A percentile compares a stretch with the other conserved stretches of the same genome.
These are phyloP conservation scores for Albifimbria verrucaria DNA, from an alignment of 2,329 filamentous ascomycete species.

Conservation along the genomic window DNA sequence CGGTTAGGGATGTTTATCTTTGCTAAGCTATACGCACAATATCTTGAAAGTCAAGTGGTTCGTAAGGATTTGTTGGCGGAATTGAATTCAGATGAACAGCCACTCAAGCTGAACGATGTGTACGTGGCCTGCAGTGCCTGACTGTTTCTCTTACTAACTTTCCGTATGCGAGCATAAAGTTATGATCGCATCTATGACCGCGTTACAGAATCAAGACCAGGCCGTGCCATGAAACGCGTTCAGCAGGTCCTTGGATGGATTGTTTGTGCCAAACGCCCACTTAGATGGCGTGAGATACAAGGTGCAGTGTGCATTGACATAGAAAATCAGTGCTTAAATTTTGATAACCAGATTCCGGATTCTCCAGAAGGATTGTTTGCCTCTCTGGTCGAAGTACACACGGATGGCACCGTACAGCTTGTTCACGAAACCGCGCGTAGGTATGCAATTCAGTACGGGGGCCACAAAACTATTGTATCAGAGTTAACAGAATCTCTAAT, in stretches of 20 bases:
- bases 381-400: slow-evolving; percentile 8
- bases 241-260: slow-evolving; percentile 8
- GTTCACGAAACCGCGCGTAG: slow-evolving; percentile 8
- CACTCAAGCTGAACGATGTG: neutral
- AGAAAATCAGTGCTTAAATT: slow-evolving; percentile 3
- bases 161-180: neutral
- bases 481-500: neutral
- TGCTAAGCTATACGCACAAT: slow-evolving; percentile 3
- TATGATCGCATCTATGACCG: slow-evolving; percentile 8
- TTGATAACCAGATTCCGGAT: neutral
- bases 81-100: neutral
- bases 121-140: neutral
- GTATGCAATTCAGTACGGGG: neutral
- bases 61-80: neutral
- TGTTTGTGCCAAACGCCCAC: slow-evolving; percentile 7
- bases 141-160: neutral
- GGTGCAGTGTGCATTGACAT: slow-evolving; percentile 8
- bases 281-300: slow-evolving; percentile 12
- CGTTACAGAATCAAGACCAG: neutral
- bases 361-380: slow-evolving; percentile 5
- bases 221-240: neutral
- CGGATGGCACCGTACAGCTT: slow-evolving; percentile 8
- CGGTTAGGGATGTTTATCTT: slow-evolving; percentile 6
- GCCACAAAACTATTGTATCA: neutral
- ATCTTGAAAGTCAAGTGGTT: neutral